These are phyloP conservation scores for Russula foetens DNA, from an alignment of 768 basidiomycete genomes.

Conservation along the genomic window DNA sequence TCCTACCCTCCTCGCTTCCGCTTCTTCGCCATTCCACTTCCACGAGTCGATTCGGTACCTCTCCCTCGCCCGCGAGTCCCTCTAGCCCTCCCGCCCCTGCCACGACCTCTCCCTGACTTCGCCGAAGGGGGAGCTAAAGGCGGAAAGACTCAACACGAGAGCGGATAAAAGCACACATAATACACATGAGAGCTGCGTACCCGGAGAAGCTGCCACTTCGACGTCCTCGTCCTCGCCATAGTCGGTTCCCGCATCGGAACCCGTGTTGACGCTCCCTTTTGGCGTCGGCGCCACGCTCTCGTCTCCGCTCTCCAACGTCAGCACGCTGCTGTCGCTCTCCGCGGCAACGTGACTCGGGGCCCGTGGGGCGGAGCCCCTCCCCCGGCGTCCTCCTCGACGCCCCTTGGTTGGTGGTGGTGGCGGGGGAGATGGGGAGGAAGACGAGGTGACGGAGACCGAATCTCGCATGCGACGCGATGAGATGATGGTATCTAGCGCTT, in stretches of 20 bases:
- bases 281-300: slow-evolving; percentile 55
- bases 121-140: slow-evolving; percentile 10
- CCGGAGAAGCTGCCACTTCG: slow-evolving; percentile 26
- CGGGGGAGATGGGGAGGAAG: slow-evolving; percentile 47
- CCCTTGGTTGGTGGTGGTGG: slow-evolving; percentile 33
- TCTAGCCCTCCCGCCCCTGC: slow-evolving; percentile 4
- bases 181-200: neutral
- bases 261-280: slow-evolving; percentile 59
- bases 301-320: slow-evolving; percentile 78
- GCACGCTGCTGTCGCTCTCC: slow-evolving; percentile 77
- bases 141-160: neutral
- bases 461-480: slow-evolving; percentile 54
- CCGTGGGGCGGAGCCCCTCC: slow-evolving; percentile 34
- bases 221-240: slow-evolving; percentile 59
- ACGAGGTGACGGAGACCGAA: slow-evolving; percentile 47
- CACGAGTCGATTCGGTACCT: slow-evolving; percentile 7
- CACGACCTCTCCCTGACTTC: slow-evolving; percentile 12
- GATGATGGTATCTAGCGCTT: slow-evolving; percentile 50
- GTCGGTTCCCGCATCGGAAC: slow-evolving; percentile 62
- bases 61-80: slow-evolving; percentile 12
- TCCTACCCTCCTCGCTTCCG: slow-evolving; percentile 11
- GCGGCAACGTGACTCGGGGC: slow-evolving; percentile 71
- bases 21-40: slow-evolving; percentile 9
- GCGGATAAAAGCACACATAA: no score
- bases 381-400: slow-evolving; percentile 36